Conservation (phyloP, 2,329 filamentous ascomycete species). For the Lachnellula suecica region DNA sequence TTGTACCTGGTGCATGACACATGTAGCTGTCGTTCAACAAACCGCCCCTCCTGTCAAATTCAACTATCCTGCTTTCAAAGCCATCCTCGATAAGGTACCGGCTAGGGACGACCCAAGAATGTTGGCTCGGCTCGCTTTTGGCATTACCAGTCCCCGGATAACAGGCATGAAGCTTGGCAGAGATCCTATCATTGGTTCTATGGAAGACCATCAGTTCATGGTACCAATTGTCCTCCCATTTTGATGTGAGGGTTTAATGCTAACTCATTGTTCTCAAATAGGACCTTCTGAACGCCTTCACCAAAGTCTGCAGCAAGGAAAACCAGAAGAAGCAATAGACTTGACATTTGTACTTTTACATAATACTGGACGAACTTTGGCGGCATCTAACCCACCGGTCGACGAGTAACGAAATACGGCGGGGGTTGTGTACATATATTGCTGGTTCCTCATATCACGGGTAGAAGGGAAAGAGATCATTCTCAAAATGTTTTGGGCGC, state of each 20-base stretch:
- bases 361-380: too few relatives aligned
- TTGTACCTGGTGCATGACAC: conserved; percentile 49
- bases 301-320: neutral
- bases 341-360: too few relatives aligned
- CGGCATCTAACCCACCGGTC: too few relatives aligned
- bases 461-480: too few relatives aligned
- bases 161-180: conserved; percentile 47
- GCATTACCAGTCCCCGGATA: conserved; percentile 58
- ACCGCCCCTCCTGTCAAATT: conserved; percentile 38
- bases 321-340: too few relatives aligned
- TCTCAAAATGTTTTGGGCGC: too few relatives aligned
- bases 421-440: too few relatives aligned
- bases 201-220: conserved; percentile 54
- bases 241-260: neutral
- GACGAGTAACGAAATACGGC: too few relatives aligned
- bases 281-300: neutral
- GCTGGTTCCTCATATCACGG: too few relatives aligned
- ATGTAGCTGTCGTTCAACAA: conserved; percentile 38
- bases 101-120: conserved; percentile 58
- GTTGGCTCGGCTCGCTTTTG: conserved; percentile 59
- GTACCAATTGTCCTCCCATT: conserved; percentile 29
- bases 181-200: conserved; percentile 47
- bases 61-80: conserved; percentile 39
- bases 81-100: conserved; percentile 42
- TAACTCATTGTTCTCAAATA: neutral